A percentile compares a stretch with the other conserved stretches of the same genome.
phyloP scores from a whole-genome alignment of 2,329 filamentous ascomycete genomes.

The Pseudogymnoascus sp. region DNA sequence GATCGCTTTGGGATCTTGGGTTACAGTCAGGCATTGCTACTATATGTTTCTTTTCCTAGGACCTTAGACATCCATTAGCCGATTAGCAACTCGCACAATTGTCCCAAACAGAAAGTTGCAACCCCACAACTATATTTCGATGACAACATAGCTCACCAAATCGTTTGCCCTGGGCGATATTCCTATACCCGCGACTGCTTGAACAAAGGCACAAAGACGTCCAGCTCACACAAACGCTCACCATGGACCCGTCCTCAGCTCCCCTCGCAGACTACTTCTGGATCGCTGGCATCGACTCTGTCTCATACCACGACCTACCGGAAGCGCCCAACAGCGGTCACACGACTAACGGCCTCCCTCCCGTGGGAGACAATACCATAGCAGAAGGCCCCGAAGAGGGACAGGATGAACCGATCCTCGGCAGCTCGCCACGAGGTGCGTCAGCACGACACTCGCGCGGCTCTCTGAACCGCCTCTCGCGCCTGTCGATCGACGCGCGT shows the following conservation, averaged over 20 bases:
- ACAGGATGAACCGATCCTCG: slow-evolving; percentile 23
- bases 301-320: slow-evolving; percentile 48
- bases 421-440: slow-evolving; percentile 15
- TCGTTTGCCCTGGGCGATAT: not conserved
- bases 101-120: not conserved
- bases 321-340: slow-evolving; percentile 29
- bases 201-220: not conserved
- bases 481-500: slow-evolving; percentile 41
- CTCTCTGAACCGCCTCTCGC: slow-evolving; percentile 50
- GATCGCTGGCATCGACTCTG: slow-evolving; percentile 63
- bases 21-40: not conserved
- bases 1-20: slow-evolving; percentile 2
- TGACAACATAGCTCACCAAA: slow-evolving; percentile 8
- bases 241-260: slow-evolving; percentile 41
- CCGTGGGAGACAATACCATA: slow-evolving; percentile 47
- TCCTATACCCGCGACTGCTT: not conserved
- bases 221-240: not conserved
- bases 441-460: slow-evolving; percentile 51
- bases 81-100: slow-evolving; percentile 8
- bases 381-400: slow-evolving; percentile 43
- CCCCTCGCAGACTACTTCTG: slow-evolving; percentile 69
- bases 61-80: not conserved
- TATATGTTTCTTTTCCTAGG: not conserved
- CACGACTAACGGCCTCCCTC: slow-evolving; percentile 20
- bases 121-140: slow-evolving; percentile 7